Evolutionary conservation across 495 filamentous ascomycete genomes (phyloP), one percentile per base, ranked within the genome.

Genomic region (Penicillium pancosmium): DNA sequence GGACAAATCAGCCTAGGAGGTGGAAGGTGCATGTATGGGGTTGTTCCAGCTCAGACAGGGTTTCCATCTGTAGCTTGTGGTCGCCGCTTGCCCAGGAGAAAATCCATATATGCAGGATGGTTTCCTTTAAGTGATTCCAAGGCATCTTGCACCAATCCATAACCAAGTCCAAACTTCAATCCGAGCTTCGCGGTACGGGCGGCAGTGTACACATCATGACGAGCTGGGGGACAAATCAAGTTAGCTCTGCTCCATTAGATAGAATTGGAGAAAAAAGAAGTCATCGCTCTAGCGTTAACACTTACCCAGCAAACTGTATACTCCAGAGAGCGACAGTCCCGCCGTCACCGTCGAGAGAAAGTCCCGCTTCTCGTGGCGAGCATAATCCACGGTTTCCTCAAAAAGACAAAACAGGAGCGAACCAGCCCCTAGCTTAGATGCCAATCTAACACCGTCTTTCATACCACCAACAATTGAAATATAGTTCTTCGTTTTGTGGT

Each of bases 401-500:
- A 92, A 84, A 2, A 83, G 73, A 56, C 71, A 93, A 84, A 80
- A 96, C 85, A 64, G 85, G 68, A 59, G 79, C 74, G 53, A 83
- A 78, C 89, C 91, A 84, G 50, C 74, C 15, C 80, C 82, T 13
- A 96, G 69, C 65, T 82, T 88, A n/a, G 73, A 67, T 5, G 89
- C 93, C 83, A 92, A 88, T 64, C 83, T 87, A 41, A 90, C 53
- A 0, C 91, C 95, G 68, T 92, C 91, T 61, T 82, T 83, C 12
- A 93, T 72, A 0, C 88, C 94, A 3, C 89, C 91, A 11, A 87
- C 80, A 50, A 88, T 82, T 6, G 87, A 75, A 56, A 90, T 83
- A 76, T 98, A 97, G 70, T 97, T 97, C 76, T 98, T 98, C 65
- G 85, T 91, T 74, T 97, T 97, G 74, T 98, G 95, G 70, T 98